Percentiles rank a stretch among this genome's conserved stretches.
These are phyloP conservation scores for Bodo saltans DNA, from an alignment of 78 protist genomes.

Conservation along the genomic window DNA sequence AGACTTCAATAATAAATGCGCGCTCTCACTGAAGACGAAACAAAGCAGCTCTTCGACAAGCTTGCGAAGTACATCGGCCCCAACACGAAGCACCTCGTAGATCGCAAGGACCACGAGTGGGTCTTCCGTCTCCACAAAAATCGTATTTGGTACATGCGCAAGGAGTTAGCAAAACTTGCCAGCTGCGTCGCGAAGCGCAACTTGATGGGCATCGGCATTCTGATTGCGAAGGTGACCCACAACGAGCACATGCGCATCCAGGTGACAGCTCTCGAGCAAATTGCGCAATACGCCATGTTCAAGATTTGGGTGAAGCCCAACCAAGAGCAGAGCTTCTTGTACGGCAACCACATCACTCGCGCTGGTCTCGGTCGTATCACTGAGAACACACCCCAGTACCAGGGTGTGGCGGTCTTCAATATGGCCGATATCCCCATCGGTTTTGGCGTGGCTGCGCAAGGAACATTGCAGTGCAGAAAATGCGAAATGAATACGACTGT, in stretches of 20 bases:
- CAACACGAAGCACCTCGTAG: conserved; percentile 83
- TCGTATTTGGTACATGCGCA: conserved; percentile 87
- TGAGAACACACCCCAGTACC: conserved; percentile 86
- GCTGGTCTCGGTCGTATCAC: conserved; percentile 97
- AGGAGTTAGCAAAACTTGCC: conserved; percentile 38
- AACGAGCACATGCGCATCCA: conserved; percentile 87
- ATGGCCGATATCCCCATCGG: conserved; percentile 95
- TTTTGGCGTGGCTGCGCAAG: conserved; percentile 80
- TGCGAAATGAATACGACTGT: conserved; percentile 81
- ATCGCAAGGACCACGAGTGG: conserved; percentile 84
- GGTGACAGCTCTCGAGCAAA: conserved; percentile 88
- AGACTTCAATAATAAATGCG: conserved; percentile 78
- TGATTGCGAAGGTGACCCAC: conserved; percentile 96
- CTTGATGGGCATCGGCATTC: conserved; percentile 80
- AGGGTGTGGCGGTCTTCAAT: conserved; percentile 93
- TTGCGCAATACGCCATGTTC: conserved; percentile 90
- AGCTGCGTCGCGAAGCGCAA: conserved; percentile 60
- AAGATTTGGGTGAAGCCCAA: conserved; percentile 96
- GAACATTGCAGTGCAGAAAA: conserved; percentile 80
- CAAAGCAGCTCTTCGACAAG: conserved; percentile 90
- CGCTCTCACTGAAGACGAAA: conserved; percentile 95
- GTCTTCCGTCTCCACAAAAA: conserved; percentile 93
- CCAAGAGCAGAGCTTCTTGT: conserved; percentile 91
- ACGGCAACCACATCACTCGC: conserved; percentile 95
- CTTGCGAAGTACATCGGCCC: conserved; percentile 92